These are phyloP conservation scores for Phytophthora colocasiae DNA, from an alignment of 352 stramenopile species.

Conservation along the genomic window DNA sequence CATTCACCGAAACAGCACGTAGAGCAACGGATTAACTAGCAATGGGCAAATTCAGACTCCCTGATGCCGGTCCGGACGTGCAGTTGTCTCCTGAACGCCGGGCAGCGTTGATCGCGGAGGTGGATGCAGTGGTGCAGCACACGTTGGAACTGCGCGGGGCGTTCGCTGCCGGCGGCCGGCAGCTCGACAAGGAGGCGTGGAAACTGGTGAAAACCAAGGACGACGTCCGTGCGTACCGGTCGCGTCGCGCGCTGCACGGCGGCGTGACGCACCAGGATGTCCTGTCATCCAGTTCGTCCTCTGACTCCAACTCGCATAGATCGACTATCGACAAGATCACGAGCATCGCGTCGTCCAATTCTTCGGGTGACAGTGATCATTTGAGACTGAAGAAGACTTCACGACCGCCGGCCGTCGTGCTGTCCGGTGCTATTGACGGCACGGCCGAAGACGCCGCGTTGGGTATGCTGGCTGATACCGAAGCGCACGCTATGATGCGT, in stretches of 20 bases:
- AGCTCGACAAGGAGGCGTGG: slow-evolving; percentile 40
- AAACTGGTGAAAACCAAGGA: slow-evolving; percentile 46
- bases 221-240: slow-evolving; percentile 37
- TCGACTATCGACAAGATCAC: slow-evolving; percentile 36
- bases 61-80: slow-evolving; percentile 25
- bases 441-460: slow-evolving; percentile 45
- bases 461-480: slow-evolving; percentile 43
- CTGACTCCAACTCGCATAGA: slow-evolving; percentile 15
- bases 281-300: slow-evolving; percentile 29
- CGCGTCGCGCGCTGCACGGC: slow-evolving; percentile 28
- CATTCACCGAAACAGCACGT: slow-evolving; percentile 24
- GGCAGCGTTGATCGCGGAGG: slow-evolving; percentile 27
- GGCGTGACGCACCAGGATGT: slow-evolving; percentile 4
- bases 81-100: slow-evolving; percentile 22
- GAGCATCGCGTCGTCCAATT: slow-evolving; percentile 24
- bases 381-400: slow-evolving; percentile 28
- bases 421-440: slow-evolving; percentile 31
- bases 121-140: slow-evolving; percentile 33
- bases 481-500: slow-evolving; percentile 36
- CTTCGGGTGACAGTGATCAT: slow-evolving; percentile 26
- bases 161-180: slow-evolving; percentile 27
- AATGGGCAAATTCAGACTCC: slow-evolving; percentile 43
- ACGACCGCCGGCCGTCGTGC: slow-evolving; percentile 28
- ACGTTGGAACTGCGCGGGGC: slow-evolving; percentile 37
- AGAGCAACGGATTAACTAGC: slow-evolving; percentile 4